These are phyloP conservation scores for Gomphus sp. DNA, from an alignment of 1,284 basidiomycete species.

Conservation along the genomic window DNA sequence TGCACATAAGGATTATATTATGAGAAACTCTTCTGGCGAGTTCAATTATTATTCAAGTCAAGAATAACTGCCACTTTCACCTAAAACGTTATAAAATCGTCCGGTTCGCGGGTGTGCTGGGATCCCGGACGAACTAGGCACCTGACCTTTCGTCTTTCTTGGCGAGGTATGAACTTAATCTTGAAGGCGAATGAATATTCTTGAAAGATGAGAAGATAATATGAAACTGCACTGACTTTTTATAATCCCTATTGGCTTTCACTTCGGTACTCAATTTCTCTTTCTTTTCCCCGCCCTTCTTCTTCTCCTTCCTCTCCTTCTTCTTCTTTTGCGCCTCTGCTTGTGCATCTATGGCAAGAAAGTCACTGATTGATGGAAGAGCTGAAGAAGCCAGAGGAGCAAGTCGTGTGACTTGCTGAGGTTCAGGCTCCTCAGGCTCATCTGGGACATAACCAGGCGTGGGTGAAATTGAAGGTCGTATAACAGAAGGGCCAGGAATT, in stretches of 20 bases:
- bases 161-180: slow-evolving; percentile 40
- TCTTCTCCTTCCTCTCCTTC: slow-evolving; percentile 65
- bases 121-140: not conserved
- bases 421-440: slow-evolving; percentile 29
- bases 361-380: slow-evolving; percentile 70
- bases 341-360: slow-evolving; percentile 67
- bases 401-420: slow-evolving; percentile 41
- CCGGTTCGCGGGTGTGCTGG: too few relatives aligned
- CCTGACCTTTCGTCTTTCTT: not conserved
- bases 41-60: too few relatives aligned
- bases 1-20: too few relatives aligned
- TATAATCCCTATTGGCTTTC: slow-evolving; percentile 44
- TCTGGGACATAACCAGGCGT: slow-evolving; percentile 15
- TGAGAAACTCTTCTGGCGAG: too few relatives aligned
- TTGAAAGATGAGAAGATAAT: not conserved
- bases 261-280: slow-evolving; percentile 26
- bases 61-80: too few relatives aligned
- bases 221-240: slow-evolving; percentile 25
- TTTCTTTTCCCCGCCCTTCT: slow-evolving; percentile 36
- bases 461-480: slow-evolving; percentile 12
- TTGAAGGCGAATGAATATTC: slow-evolving; percentile 15
- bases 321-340: slow-evolving; percentile 55
- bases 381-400: slow-evolving; percentile 64
- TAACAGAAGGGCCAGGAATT: slow-evolving; percentile 10
- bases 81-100: too few relatives aligned